phyloP scores from a whole-genome alignment of 768 basidiomycete species.

The Tephrocybe sp. region DNA sequence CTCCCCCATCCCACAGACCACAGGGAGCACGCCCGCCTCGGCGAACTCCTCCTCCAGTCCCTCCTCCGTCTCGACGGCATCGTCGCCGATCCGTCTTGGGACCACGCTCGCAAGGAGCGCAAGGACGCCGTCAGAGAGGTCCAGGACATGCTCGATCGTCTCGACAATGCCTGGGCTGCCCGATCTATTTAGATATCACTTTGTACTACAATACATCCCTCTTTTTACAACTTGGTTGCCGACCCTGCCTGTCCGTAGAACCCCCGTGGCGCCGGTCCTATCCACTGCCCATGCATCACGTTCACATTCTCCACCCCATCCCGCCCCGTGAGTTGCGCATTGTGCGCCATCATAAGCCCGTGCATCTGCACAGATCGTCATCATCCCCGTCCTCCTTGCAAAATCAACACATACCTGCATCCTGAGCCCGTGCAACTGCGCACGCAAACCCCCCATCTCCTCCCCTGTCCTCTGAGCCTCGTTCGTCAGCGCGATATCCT shows the following conservation, averaged over 20 bases:
- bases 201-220: neutral
- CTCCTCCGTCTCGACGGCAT: constrained; percentile 86
- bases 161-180: constrained; percentile 69
- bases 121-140: constrained; percentile 88
- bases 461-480: constrained; percentile 73
- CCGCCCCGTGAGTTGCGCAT: constrained; percentile 55
- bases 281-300: constrained; percentile 16
- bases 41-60: constrained; percentile 84
- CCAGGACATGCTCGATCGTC: constrained; percentile 75
- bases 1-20: constrained; percentile 30
- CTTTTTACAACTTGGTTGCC: constrained; percentile 29
- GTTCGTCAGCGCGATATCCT: constrained; percentile 66
- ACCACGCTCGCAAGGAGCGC: constrained; percentile 72
- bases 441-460: constrained; percentile 69
- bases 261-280: constrained; percentile 13
- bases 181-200: constrained; percentile 14
- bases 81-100: constrained; percentile 71
- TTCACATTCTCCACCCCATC: constrained; percentile 21
- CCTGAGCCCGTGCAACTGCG: constrained; percentile 70
- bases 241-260: constrained; percentile 21
- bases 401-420: constrained; percentile 60
- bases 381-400: neutral
- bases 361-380: constrained; percentile 44
- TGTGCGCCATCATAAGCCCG: constrained; percentile 75
- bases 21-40: constrained; percentile 57